Evolutionary conservation across 495 filamentous ascomycete species (phyloP), one percentile per base, ranked within the genome.

Genomic region (Schizothecium vesticola): DNA sequence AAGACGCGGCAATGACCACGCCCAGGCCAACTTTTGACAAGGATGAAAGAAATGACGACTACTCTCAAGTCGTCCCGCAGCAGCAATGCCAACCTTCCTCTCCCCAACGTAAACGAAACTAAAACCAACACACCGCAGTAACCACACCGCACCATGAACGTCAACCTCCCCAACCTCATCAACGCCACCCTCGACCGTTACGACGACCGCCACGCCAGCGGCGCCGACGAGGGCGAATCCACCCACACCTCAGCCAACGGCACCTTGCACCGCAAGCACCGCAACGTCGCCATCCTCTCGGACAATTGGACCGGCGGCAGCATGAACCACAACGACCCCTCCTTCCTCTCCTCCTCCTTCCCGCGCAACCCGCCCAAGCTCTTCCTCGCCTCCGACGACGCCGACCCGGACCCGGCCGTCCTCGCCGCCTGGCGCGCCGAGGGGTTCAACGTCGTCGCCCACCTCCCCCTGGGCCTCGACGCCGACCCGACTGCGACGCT

Each of bases 371-470:
- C 83, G n/a, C 85, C 86, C 4, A 81, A 82, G 19, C 72, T 92
- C n/a, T 88, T 88, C 71, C 77, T 92, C 57, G 88, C 89, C 0
- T 82, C 89, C 7, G 88, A 91, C 70, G 79, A 78, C 13, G 77
- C 80, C 0, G 87, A 89, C 3, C 91, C 91, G 70, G 89, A 91
- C 71, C 64, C 75, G 8, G 74, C 84, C 6, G 86, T 83, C 0
- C 66, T 90, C 29, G 78, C 80, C 21, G 80, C 83, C 28, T 91
- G 89, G 89, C 80, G 80, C 28, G 85, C 85, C 63, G 90, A 92
- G 70, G 90, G 89, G 16, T 92, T 91, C 75, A 77, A 85, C 31
- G 87, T 89, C 3, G 5, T 51, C 16, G 74, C 81, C 2, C 92
- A 91, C 69, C 60, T 91, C 0, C 83, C 88, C 0, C 80, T 87